Base-by-base conservation (phyloP, 2,329 filamentous ascomycete genomes). In the Botrytis byssoidea region DNA sequence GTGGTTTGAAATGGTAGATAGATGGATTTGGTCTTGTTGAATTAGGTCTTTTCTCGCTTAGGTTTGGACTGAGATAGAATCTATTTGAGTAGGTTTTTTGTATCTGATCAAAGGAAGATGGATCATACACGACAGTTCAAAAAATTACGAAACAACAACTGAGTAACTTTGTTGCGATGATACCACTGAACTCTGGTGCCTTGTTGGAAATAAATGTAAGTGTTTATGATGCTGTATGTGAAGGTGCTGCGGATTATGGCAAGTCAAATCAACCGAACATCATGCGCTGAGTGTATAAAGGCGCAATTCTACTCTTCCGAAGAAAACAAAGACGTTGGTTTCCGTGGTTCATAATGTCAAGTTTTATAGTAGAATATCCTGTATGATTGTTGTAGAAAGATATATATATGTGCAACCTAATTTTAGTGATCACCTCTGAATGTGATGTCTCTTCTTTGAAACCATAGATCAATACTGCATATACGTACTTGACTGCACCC, bases 241-340 rank as follows among this genome's bases (percentile, higher is more conserved):
- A 60, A 7, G 20, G 18, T 12, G n/a, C 9, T 32, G n/a, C 4
- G 9, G 10, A 22, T 60, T 22, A 9, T 22, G 8, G 4, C 18
- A 35, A 35, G 32, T 60, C 32, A 35, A 60, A 12, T 60, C 20
- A 60, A 35, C 18, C 7, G 18, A 60, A 20, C 1, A 35, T 35
- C 5, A 6, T 60, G 4, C 4, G 5, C 20, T 6, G 9, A 60
- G 8, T 35, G 3, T 6, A 22, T 60, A 6, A 5, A 60, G 10
- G 16, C 6, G n/a, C 16, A 18, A 18, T 57, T 57, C 0, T 29
- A 29, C 7, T 57, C 14, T 57, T 29, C 7, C 3, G 6, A 57
- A 29, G 6, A 6, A 29, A 9, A 18, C 0, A 29, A 57, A 18
- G n/a, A n/a, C 2, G 0, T 29, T 8, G n/a, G 0, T 29, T 1